phyloP scores from a whole-genome alignment of 352 stramenopile genomes.

The Halophytophthora batemanensis region DNA sequence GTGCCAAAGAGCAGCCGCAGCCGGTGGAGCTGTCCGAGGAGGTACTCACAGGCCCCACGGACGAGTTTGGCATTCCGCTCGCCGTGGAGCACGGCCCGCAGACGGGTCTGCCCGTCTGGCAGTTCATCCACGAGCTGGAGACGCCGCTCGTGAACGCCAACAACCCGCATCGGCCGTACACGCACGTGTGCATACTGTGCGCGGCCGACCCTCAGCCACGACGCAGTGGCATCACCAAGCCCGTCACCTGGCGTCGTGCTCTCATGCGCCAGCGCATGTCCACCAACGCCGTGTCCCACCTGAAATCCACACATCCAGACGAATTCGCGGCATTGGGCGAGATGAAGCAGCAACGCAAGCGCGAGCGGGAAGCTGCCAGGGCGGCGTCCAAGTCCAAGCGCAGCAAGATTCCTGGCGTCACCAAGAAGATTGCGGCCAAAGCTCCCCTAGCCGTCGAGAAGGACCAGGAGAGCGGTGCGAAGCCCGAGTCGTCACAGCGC shows the following conservation, averaged over 20 bases:
- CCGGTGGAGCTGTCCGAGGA: conserved; percentile 4
- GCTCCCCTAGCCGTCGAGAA: background rate
- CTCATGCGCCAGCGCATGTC: conserved; percentile 40
- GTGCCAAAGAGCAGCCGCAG: background rate
- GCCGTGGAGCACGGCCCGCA: conserved; percentile 22
- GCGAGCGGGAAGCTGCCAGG: conserved; percentile 3
- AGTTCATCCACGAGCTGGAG: conserved; percentile 30
- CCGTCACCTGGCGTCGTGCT: conserved; percentile 18
- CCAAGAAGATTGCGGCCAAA: conserved; percentile 6
- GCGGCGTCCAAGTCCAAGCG: background rate
- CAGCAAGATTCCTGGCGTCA: conserved; percentile 3
- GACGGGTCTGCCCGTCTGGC: conserved; percentile 32
- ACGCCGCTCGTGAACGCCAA: conserved; percentile 19
- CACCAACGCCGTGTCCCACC: conserved; percentile 32
- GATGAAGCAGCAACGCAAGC: conserved; percentile 18
- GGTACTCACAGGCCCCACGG: conserved; percentile 7
- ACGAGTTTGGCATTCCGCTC: conserved; percentile 25
- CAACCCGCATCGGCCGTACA: conserved; percentile 17
- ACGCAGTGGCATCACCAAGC: conserved; percentile 6
- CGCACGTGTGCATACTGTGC: conserved; percentile 37
- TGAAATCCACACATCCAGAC: conserved; percentile 28
- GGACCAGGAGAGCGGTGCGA: conserved; percentile 1
- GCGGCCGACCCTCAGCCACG: conserved; percentile 7
- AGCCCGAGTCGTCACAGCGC: background rate
- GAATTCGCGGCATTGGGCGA: conserved; percentile 19